Conservation (phyloP, 371 early-diverging fungal species). For the Actinomortierella wolfii region DNA sequence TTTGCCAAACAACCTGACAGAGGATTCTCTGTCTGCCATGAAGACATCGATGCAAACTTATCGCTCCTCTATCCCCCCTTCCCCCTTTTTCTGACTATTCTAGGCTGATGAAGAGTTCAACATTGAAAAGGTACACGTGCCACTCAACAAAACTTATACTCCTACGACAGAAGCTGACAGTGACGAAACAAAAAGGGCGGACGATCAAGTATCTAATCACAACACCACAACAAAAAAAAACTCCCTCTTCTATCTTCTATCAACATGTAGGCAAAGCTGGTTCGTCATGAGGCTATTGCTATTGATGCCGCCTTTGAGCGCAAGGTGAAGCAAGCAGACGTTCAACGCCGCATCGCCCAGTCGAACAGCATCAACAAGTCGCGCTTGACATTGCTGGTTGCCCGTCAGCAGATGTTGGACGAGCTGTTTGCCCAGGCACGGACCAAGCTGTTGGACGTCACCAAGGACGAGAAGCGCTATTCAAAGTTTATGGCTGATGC, state of each 20-base stretch:
- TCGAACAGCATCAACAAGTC: slow-evolving; percentile 96
- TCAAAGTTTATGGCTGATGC: slow-evolving; percentile 67
- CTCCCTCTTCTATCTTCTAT: not conserved
- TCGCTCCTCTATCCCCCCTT: not conserved
- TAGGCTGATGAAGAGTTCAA: slow-evolving; percentile 98
- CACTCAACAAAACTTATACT: not conserved
- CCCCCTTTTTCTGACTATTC: not conserved
- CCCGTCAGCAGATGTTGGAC: slow-evolving; percentile 86
- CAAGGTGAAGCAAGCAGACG: slow-evolving; percentile 90
- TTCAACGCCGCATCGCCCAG: slow-evolving; percentile 88
- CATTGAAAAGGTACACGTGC: slow-evolving; percentile 88
- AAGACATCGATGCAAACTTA: not conserved
- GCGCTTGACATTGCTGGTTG: slow-evolving; percentile 85
- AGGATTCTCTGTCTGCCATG: not conserved
- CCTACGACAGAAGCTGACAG: too few relatives aligned
- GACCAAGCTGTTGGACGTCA: slow-evolving; percentile 55
- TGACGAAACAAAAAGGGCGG: too few relatives aligned
- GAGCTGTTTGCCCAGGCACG: slow-evolving; percentile 73
- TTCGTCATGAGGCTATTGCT: slow-evolving; percentile 87
- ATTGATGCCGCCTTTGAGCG: slow-evolving; percentile 90
- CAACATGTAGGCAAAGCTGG: slow-evolving; percentile 78
- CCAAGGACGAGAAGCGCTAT: slow-evolving; percentile 63
- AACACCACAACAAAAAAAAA: too few relatives aligned
- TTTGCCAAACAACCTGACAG: not conserved
- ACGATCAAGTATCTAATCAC: too few relatives aligned